A percentile compares a stretch with the other conserved stretches of the same genome.
Conservation (phyloP, 441 rosid species). For the Erysimum pusillum region DNA sequence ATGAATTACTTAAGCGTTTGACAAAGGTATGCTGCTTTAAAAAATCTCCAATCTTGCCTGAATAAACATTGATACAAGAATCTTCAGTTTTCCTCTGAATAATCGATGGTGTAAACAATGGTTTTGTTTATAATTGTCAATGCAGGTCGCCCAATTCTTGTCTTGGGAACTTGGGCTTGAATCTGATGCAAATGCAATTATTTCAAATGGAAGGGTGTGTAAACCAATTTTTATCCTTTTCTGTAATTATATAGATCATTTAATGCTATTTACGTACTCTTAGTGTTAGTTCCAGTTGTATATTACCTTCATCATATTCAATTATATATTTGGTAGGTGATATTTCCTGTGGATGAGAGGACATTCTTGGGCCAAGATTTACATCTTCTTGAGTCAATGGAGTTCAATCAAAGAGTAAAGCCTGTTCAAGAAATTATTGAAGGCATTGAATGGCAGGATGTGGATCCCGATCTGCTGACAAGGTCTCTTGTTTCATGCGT, state of each 20-base stretch:
- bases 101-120: constrained; percentile 34
- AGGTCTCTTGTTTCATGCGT: constrained; percentile 63
- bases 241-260: constrained; percentile 7
- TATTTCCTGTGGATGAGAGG: constrained; percentile 64
- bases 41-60: constrained; percentile 34
- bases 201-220: constrained; percentile 95
- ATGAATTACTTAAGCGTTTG: constrained; percentile 58
- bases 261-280: neutral
- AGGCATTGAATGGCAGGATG: constrained; percentile 82
- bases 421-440: constrained; percentile 84
- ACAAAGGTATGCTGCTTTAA: constrained; percentile 61
- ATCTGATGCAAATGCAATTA: constrained; percentile 74
- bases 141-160: constrained; percentile 77
- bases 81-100: constrained; percentile 29
- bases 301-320: constrained; percentile 24
- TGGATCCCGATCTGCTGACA: constrained; percentile 91
- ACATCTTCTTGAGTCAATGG: constrained; percentile 86
- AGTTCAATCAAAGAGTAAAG: constrained; percentile 84
- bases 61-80: constrained; percentile 14
- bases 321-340: constrained; percentile 60
- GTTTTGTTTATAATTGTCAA: constrained; percentile 39
- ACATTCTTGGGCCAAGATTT: constrained; percentile 88
- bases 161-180: constrained; percentile 73
- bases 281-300: neutral
- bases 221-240: constrained; percentile 14